Evolutionary conservation across 2,329 filamentous ascomycete genomes (phyloP).

Genomic region (Penicillium sp.): DNA sequence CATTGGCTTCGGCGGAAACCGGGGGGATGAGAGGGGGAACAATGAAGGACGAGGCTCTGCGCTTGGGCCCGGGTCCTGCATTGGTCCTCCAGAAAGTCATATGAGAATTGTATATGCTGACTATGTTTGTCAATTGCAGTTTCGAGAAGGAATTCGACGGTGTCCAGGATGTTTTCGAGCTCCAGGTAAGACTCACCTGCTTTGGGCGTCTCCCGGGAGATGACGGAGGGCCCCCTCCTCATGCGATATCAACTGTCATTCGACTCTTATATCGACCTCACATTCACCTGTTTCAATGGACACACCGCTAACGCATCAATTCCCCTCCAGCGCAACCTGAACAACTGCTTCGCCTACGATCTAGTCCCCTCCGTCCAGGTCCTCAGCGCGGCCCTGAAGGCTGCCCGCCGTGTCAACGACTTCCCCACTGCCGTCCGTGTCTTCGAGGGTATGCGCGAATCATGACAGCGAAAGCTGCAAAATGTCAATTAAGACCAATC

Average conservation of each 20-base stretch:
- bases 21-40: constrained; percentile 15
- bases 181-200: constrained; percentile 73
- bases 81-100: constrained; percentile 19
- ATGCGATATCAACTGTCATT: constrained; percentile 26
- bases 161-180: constrained; percentile 99
- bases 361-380: constrained; percentile 94
- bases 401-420: constrained; percentile 95
- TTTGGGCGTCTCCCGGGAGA: constrained; percentile 22
- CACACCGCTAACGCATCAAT: constrained; percentile 19
- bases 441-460: constrained; percentile 80
- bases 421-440: constrained; percentile 97
- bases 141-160: constrained; percentile 99
- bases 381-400: constrained; percentile 87
- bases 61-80: constrained; percentile 21
- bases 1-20: constrained; percentile 33
- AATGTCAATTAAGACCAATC: neutral
- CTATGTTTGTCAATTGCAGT: constrained; percentile 62
- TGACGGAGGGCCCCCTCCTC: constrained; percentile 17
- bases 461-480: neutral
- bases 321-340: constrained; percentile 77
- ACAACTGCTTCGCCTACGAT: constrained; percentile 99
- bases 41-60: constrained; percentile 22
- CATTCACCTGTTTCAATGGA: constrained; percentile 4
- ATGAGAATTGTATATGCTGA: constrained; percentile 35
- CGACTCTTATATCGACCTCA: constrained; percentile 10